Percentiles rank a stretch among this genome's conserved stretches.
Evolutionary conservation across 495 filamentous ascomycete species (phyloP).

Genomic region (Lepidopterella palustris): DNA sequence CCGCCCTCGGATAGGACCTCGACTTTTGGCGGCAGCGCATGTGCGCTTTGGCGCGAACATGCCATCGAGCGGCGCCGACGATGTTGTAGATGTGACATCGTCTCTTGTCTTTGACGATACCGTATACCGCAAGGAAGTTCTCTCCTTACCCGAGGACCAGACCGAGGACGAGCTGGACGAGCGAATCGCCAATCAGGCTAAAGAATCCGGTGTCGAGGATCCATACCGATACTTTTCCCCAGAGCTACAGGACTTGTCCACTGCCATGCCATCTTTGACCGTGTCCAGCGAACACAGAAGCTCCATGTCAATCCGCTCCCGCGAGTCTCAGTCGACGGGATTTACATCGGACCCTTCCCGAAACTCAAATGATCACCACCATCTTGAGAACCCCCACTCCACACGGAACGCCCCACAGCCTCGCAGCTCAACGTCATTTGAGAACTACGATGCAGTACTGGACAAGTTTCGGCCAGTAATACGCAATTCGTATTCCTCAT

Average conservation of each 20-base stretch:
- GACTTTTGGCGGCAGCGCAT: constrained; percentile 5
- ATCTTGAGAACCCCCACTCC: no score
- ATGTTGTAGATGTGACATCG: constrained; percentile 11
- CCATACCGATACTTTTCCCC: constrained; percentile 18
- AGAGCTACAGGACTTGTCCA: constrained; percentile 15
- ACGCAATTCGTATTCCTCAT: constrained; percentile 15
- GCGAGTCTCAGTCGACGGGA: constrained; percentile 27
- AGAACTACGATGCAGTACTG: constrained; percentile 11
- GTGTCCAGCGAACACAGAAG: constrained; percentile 19
- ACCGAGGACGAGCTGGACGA: constrained; percentile 24
- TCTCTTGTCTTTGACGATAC: constrained; percentile 23
- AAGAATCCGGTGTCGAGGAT: constrained; percentile 25
- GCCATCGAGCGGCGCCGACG: constrained; percentile 4
- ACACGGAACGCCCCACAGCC: no score
- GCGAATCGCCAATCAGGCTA: constrained; percentile 19
- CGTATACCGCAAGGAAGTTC: constrained; percentile 17
- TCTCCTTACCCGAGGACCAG: constrained; percentile 5
- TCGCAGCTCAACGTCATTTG: constrained; percentile 3
- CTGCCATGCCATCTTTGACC: constrained; percentile 17
- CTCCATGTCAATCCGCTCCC: constrained; percentile 27
- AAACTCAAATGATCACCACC: constrained; percentile 22
- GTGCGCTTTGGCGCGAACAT: constrained; percentile 16
- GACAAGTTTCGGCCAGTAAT: constrained; percentile 11
- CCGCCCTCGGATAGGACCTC: not conserved
- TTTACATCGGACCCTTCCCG: constrained; percentile 28